Base-by-base conservation (phyloP, 352 stramenopile species). In the Thalassiosira pacifica region DNA sequence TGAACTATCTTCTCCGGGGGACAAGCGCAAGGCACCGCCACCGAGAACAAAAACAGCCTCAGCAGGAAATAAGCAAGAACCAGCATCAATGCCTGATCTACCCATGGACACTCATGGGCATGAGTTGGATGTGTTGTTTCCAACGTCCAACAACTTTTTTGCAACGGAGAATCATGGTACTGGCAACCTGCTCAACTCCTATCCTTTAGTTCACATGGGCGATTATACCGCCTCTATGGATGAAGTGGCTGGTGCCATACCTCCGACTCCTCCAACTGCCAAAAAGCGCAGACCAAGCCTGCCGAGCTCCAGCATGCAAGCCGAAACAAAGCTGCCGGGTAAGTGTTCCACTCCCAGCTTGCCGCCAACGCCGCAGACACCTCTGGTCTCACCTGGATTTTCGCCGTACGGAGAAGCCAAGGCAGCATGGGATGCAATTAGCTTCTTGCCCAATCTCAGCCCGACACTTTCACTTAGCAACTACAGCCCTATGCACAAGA, bases 161-260 rank as follows among this genome's bases (percentile, higher is more conserved):
- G 68, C 32, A 22, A 66, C 68, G 11, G 61, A 45, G n/a, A 71
- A 70, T 61, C n/a, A n/a, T n/a, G 59, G 26, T 48, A 70, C 61
- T 52, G 9, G 27, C 19, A 63, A 10, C 18, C 2, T 37, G 34
- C 27, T 80, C 26, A 75, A 75, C 31, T 69, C 72, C 13, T 68
- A 85, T 60, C 82, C 82, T 57, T 53, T 83, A 42, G 59, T 85
- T 32, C 57, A 75, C 37, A 72, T 82, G 29, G 29, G 65, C 24
- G 76, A 85, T 55, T 85, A 84, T 48, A 76, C 48, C 42, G 82
- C 76, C 8, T 79, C 76, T 16, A 64, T 88, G n/a, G 42, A 60
- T 45, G 75, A 88, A 16, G 76, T 85, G 18, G 82, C 75, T 4
- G 48, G 42, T 29, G 82, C 75, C 10, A 85, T 88, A 65, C 72